These are phyloP conservation scores for Santalum album DNA, from an alignment of 164 flowering plant species.

Conservation along the genomic window DNA sequence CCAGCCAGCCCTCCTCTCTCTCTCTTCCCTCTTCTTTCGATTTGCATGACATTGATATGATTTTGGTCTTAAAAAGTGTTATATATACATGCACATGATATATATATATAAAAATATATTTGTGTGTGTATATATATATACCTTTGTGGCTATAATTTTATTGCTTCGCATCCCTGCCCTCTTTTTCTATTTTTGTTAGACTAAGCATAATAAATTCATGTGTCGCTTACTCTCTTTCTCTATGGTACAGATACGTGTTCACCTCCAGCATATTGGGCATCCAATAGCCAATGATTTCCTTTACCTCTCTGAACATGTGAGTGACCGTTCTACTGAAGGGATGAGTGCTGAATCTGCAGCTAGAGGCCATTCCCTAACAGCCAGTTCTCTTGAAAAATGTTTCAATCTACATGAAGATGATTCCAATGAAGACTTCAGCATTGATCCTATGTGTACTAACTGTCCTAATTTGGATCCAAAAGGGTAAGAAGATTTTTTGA, in stretches of 20 bases:
- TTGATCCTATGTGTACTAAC: slow-evolving; percentile 90
- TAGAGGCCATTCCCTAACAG: slow-evolving; percentile 10
- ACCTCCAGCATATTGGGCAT: slow-evolving; percentile 69
- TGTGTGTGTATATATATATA: too few species aligned
- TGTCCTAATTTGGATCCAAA: slow-evolving; percentile 88
- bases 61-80: too few species aligned
- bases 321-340: slow-evolving; percentile 35
- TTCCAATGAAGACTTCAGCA: slow-evolving; percentile 38
- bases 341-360: slow-evolving; percentile 49
- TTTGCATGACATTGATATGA: too few species aligned
- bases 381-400: slow-evolving; percentile 9
- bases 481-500: slow-evolving; percentile 49
- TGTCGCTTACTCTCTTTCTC: too few species aligned
- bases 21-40: too few species aligned
- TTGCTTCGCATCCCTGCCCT: too few species aligned
- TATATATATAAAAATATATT: too few species aligned
- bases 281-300: slow-evolving; percentile 90
- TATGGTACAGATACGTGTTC: slow-evolving; percentile 68
- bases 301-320: slow-evolving; percentile 44
- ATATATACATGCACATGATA: too few species aligned
- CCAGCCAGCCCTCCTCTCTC: too few species aligned
- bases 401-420: slow-evolving; percentile 19
- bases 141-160: too few species aligned
- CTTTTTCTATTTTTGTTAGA: too few species aligned
- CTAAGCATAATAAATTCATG: too few species aligned